These are phyloP conservation scores for Magnusiomyces suaveolens DNA, from an alignment of 1,139 yeast species.

Conservation along the genomic window DNA sequence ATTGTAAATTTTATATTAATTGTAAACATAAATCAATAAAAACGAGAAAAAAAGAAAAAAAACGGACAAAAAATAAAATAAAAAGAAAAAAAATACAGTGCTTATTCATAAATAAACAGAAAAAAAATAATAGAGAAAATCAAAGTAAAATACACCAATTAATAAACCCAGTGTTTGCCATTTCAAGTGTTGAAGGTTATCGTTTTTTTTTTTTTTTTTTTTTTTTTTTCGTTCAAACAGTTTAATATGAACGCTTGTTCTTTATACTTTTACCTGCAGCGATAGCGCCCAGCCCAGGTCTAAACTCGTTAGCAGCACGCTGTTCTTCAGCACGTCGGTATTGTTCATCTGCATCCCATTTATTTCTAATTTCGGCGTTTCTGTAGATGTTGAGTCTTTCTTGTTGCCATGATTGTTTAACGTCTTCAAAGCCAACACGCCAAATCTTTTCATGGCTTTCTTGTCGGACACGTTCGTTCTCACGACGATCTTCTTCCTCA, in stretches of 20 bases:
- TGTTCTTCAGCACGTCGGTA: background rate
- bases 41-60: too few species aligned
- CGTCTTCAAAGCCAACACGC: slow-evolving; percentile 69
- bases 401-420: slow-evolving; percentile 53
- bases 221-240: too few species aligned
- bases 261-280: slow-evolving; percentile 4
- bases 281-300: slow-evolving; percentile 1
- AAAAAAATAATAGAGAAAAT: too few species aligned
- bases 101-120: too few species aligned
- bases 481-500: slow-evolving; percentile 68
- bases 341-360: background rate
- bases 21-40: too few species aligned
- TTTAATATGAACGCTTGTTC: background rate
- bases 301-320: background rate
- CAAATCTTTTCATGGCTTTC: slow-evolving; percentile 67
- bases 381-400: slow-evolving; percentile 61
- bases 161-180: too few species aligned
- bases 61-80: too few species aligned
- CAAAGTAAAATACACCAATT: too few species aligned
- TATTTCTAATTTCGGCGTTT: slow-evolving; percentile 49
- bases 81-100: too few species aligned
- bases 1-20: too few species aligned
- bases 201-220: too few species aligned
- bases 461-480: slow-evolving; percentile 55
- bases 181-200: too few species aligned